phyloP scores from a whole-genome alignment of 306 rosid genomes.

The Quercus berberidifolia region DNA sequence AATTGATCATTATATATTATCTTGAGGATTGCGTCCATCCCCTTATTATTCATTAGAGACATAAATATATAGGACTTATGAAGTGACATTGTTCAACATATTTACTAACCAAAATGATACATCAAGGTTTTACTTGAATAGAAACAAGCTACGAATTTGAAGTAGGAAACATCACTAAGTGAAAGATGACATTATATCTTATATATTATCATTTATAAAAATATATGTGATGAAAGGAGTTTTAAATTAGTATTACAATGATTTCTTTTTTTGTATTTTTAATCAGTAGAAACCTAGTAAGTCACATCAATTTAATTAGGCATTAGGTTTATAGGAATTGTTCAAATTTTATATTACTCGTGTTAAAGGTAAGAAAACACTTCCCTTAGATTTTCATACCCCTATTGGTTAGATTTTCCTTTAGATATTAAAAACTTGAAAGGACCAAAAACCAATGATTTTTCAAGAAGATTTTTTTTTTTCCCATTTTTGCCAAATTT shows the following conservation, averaged over 20 bases:
- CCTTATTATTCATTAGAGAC: background rate
- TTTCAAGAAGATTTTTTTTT: background rate
- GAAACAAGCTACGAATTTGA: background rate
- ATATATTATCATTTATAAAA: no score
- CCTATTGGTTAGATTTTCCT: no score
- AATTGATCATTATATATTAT: background rate
- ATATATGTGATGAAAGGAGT: no score
- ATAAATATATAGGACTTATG: background rate
- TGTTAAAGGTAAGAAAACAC: no score
- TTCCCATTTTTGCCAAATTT: background rate
- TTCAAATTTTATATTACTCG: no score
- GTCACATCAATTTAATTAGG: background rate
- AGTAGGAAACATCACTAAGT: background rate
- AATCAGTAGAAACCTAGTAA: background rate
- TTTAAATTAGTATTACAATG: no score
- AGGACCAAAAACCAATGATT: background rate
- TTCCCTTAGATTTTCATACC: no score
- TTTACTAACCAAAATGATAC: background rate
- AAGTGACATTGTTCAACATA: background rate
- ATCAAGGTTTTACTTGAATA: background rate
- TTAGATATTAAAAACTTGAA: no score
- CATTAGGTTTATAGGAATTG: background rate
- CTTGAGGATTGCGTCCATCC: background rate
- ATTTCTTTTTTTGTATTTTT: no score
- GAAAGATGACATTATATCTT: no score